phyloP scores from a whole-genome alignment of 441 rosid species.

The Jatropha multifida region DNA sequence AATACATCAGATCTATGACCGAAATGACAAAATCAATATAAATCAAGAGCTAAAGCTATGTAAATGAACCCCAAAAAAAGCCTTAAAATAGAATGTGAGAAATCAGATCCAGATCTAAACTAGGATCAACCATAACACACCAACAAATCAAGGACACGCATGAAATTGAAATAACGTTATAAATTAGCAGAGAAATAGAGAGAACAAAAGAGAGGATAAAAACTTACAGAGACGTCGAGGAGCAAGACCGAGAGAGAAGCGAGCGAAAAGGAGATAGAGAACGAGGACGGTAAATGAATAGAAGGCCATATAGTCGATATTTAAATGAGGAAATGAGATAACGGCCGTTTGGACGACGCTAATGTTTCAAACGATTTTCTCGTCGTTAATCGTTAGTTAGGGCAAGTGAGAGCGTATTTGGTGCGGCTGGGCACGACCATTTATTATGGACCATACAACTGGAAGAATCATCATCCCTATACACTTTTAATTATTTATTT shows the following conservation, averaged over 20 bases:
- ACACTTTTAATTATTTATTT: neutral
- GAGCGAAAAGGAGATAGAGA: neutral
- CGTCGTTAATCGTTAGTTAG: neutral
- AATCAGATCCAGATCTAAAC: slow-evolving; percentile 20
- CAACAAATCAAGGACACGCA: neutral
- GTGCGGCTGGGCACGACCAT: neutral
- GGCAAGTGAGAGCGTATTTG: neutral
- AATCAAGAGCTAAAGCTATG: neutral
- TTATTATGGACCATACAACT: neutral
- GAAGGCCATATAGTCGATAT: neutral
- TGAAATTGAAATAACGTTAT: neutral
- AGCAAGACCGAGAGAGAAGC: neutral
- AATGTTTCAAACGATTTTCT: neutral
- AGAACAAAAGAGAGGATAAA: neutral
- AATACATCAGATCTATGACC: slow-evolving; percentile 2
- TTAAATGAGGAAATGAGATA: neutral
- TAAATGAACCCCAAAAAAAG: neutral
- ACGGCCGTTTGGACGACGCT: slow-evolving; percentile 4
- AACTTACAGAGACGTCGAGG: slow-evolving; percentile 14
- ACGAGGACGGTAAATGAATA: neutral
- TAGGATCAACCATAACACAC: neutral
- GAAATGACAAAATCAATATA: neutral
- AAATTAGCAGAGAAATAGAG: too few species aligned
- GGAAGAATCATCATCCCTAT: neutral
- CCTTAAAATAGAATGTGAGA: neutral